Evolutionary conservation across 176 grass and related monocot species (phyloP).

Genomic region (Cocos nucifera): DNA sequence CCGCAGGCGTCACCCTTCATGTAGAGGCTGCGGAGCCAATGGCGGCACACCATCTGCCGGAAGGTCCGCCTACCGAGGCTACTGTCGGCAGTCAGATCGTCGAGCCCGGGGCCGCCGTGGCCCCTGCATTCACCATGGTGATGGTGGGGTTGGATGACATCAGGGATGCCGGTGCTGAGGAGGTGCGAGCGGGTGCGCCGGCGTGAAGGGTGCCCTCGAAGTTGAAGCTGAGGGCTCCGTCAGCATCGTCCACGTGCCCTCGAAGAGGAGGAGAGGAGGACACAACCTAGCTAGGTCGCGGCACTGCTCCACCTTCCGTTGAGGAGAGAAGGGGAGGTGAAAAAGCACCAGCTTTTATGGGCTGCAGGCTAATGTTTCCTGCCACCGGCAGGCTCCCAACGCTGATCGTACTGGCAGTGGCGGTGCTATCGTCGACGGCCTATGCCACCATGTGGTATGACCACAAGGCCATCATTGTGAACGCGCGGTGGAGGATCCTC

Average conservation of each 20-base stretch:
- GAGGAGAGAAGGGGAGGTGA: not conserved
- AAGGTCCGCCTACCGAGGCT: conserved; percentile 67
- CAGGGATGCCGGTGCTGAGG: not conserved
- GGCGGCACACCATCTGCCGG: conserved; percentile 83
- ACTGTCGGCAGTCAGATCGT: not conserved
- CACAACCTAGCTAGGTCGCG: too few species aligned
- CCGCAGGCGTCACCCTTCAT: conserved; percentile 96
- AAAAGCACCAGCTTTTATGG: conserved; percentile 10
- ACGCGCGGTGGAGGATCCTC: conserved; percentile 82
- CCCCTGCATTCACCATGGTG: not conserved
- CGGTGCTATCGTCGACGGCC: conserved; percentile 11
- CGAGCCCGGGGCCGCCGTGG: not conserved
- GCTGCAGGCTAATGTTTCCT: not conserved
- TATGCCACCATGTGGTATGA: conserved; percentile 64
- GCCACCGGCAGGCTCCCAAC: conserved; percentile 8
- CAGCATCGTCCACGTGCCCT: conserved; percentile 50
- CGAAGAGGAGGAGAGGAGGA: too few species aligned
- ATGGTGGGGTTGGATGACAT: conserved; percentile 5
- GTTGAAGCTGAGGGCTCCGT: conserved; percentile 81
- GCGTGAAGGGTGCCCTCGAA: conserved; percentile 81
- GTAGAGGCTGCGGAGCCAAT: conserved; percentile 93
- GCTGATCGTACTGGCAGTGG: conserved; percentile 12
- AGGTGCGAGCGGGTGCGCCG: not conserved
- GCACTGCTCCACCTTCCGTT: too few species aligned
- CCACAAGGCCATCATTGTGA: conserved; percentile 72